These are phyloP conservation scores for Chernovozyma aurita DNA, from an alignment of 1,139 yeast species.

Conservation along the genomic window DNA sequence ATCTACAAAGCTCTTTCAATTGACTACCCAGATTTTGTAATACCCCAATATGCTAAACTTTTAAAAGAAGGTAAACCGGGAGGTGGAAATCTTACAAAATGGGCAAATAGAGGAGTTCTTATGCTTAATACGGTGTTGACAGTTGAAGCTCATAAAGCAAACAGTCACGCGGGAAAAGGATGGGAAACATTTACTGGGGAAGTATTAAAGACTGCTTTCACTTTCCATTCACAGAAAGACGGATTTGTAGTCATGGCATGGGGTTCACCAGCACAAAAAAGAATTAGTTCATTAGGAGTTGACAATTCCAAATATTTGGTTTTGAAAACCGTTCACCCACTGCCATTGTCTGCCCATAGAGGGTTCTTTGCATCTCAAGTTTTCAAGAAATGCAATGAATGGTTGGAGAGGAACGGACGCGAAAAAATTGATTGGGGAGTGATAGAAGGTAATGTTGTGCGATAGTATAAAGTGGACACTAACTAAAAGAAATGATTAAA, in stretches of 20 bases:
- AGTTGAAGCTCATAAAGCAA: constrained; percentile 90
- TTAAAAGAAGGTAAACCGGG: constrained; percentile 27
- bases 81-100: constrained; percentile 68
- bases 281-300: constrained; percentile 43
- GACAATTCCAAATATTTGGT: constrained; percentile 42
- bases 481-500: not conserved
- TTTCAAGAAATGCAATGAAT: constrained; percentile 66
- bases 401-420: constrained; percentile 52
- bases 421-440: constrained; percentile 64
- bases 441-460: constrained; percentile 22
- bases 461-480: too few relatives aligned
- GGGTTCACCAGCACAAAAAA: constrained; percentile 90
- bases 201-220: constrained; percentile 50
- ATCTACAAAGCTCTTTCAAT: constrained; percentile 74
- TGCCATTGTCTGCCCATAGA: constrained; percentile 85
- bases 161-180: constrained; percentile 85
- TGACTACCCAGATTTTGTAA: constrained; percentile 68
- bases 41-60: constrained; percentile 43
- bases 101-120: constrained; percentile 90
- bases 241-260: constrained; percentile 84
- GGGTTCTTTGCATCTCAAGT: constrained; percentile 77
- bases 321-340: constrained; percentile 83
- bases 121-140: constrained; percentile 86
- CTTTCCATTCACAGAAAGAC: constrained; percentile 24
- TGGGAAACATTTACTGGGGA: constrained; percentile 90